Evolutionary conservation across 495 filamentous ascomycete species (phyloP), one percentile per base, ranked within the genome.

Genomic region (Aspergillus bertholletiae): DNA sequence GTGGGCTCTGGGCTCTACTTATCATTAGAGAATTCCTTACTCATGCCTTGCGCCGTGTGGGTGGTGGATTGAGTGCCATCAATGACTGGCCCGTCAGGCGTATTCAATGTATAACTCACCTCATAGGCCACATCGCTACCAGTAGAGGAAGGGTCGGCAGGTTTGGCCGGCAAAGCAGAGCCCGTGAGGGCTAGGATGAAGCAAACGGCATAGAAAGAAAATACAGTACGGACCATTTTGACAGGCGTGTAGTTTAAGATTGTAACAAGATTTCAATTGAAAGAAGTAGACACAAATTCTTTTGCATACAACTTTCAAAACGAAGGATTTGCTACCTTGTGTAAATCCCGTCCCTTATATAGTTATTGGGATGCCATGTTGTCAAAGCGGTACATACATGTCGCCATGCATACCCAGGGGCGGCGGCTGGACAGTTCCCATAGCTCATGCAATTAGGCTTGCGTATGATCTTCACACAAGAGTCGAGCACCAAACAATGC

Each of bases 171-270:
- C 58, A 67, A 47, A 5, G 72, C 71, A 32, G 66, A 51, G 41
- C 65, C 66, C 26, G 69, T 49, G 20, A 64, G 50, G 3, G 68
- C 69, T 23, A 77, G 63, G 39, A 66, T 55, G 20, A 72, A 46
- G 55, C 70, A 61, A 39, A 70, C 47, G 39, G 66, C 61, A 17
- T 74, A 53, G 56, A 70, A 56, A 26, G 66, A 70, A 35, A 72
- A 34, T 34, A 27, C 72, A 62, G 72, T 57, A 32, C 69, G 73
- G 28, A 69, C 63, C 73, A 76, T 77, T 60, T 26, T 69, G 61
- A 28, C 41, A 32, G 55, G 45, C 24, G 21, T 49, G 9, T 58
- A 41, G 45, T 21, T 26, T 13, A 34, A 27, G 39, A 60, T 52
- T 51, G 7, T n/a, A 34, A 20, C 9, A 27, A 18, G 23, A 37